Base-by-base conservation (phyloP, 2,329 filamentous ascomycete species). In the Aspergillus sergii region DNA sequence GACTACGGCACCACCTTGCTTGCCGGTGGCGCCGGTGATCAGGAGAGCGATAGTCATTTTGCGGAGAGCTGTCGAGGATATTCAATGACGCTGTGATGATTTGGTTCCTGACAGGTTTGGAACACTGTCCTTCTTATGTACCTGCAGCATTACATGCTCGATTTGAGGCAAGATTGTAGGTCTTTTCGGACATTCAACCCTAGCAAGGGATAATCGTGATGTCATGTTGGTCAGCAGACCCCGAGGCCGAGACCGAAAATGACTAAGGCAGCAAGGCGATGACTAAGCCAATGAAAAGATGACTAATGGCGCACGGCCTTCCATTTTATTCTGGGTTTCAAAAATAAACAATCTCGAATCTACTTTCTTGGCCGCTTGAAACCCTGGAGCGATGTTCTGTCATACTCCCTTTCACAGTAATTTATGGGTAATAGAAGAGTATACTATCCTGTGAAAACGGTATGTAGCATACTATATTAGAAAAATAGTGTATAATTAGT, bases 1-100 rank as follows among this genome's bases (percentile, higher is more conserved):
- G 34, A 81, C 72, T 2, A 80, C 64, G 3, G 75, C 71, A 4
- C 74, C 73, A 6, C 79, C 80, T 69, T 81, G 79, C 61, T 80
- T 80, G 32, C 80, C 79, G 7, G 78, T 81, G 19, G 78, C 77
- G 7, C 79, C 78, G 10, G 73, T 76, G 28, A 81, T 68, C 19
- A 81, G 71, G 21, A 55, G 51, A 19, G 51, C 51, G 51, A 55
- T 55, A 16, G 51, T 55, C 51, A 55, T 55, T 50, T 11, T 32
- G 45, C 23, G 12, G 7, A 14, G 3, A 7, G 45, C 8, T 16
- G 1, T 48, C 21, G 43, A 26, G 10, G 26, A 30, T 30, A 11
- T 30, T 30, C 8, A 50, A 50, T 10, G 14, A 19, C 8, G 6
- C 14, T 50, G 26, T 50, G 26, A 16, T 28, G 16, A 19, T 30